Percentiles rank a stretch among this genome's conserved stretches.
Conservation (phyloP, 2,329 filamentous ascomycete genomes). For the Arachnomyces sp. region DNA sequence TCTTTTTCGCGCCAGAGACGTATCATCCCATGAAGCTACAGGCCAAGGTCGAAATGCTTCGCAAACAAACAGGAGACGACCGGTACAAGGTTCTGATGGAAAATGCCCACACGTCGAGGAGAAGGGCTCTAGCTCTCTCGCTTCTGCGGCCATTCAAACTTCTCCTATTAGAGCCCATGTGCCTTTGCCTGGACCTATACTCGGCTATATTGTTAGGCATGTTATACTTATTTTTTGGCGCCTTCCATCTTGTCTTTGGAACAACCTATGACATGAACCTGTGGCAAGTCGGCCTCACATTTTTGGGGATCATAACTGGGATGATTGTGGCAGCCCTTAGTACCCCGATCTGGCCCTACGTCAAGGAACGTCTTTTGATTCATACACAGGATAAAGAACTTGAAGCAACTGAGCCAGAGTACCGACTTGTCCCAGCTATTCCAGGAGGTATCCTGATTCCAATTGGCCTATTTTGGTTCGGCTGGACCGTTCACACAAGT, state of each 20-base stretch:
- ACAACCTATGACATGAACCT: slow-evolving; percentile 32
- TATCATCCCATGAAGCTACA: slow-evolving; percentile 67
- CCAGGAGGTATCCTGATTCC: slow-evolving; percentile 63
- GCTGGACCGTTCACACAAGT: slow-evolving; percentile 61
- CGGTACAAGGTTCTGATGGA: slow-evolving; percentile 66
- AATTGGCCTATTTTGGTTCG: slow-evolving; percentile 71
- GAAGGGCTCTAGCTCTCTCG: slow-evolving; percentile 46
- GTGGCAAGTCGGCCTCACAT: slow-evolving; percentile 25
- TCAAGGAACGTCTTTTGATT: background rate
- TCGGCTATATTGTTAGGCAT: slow-evolving; percentile 34
- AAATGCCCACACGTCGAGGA: slow-evolving; percentile 56
- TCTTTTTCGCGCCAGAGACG: slow-evolving; percentile 69
- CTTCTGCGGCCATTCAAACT: slow-evolving; percentile 46
- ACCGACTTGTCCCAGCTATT: slow-evolving; percentile 62
- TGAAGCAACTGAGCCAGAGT: slow-evolving; percentile 60
- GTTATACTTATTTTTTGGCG: slow-evolving; percentile 37
- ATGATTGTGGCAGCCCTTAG: background rate
- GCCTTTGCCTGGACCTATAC: slow-evolving; percentile 34
- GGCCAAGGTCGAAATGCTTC: slow-evolving; percentile 57
- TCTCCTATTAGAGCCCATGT: slow-evolving; percentile 36
- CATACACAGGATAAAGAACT: background rate
- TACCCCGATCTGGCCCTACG: no score
- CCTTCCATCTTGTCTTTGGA: slow-evolving; percentile 35
- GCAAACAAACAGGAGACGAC: slow-evolving; percentile 63
- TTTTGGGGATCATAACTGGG: slow-evolving; percentile 18